Evolutionary conservation across 257 asterid genomes (phyloP).

Genomic region (Rehmannia glutinosa): DNA sequence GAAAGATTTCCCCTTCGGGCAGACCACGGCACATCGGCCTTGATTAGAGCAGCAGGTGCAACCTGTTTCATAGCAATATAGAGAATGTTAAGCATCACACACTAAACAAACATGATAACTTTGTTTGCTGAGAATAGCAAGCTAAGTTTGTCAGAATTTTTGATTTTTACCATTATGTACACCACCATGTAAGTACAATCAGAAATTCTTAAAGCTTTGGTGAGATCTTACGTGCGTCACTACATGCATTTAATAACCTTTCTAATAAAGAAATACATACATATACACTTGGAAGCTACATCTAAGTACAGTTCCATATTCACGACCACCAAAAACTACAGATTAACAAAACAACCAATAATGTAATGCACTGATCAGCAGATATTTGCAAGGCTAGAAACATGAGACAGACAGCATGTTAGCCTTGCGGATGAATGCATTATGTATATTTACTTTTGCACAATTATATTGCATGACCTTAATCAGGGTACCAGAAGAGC

Average conservation of each 20-base stretch:
- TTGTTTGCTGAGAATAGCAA: background rate
- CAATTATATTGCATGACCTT: background rate
- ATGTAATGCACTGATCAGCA: background rate
- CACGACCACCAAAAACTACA: too few species aligned
- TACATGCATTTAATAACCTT: background rate
- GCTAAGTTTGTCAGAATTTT: background rate
- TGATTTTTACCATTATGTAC: background rate
- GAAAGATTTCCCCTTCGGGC: slow-evolving; percentile 75
- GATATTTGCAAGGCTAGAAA: background rate
- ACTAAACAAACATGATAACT: background rate
- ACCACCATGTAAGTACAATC: background rate
- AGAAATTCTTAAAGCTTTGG: background rate
- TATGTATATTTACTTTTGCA: background rate
- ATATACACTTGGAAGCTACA: background rate
- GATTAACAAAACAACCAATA: background rate
- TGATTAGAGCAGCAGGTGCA: slow-evolving; percentile 67
- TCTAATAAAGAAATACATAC: background rate
- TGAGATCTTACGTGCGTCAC: background rate
- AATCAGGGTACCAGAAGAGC: slow-evolving; percentile 1
- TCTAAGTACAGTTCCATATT: background rate
- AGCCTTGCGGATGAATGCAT: background rate
- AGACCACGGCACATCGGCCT: slow-evolving; percentile 98
- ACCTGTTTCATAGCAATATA: slow-evolving; percentile 43
- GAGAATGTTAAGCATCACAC: background rate
- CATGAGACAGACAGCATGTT: background rate